These are phyloP conservation scores for Actinomortierella ambigua DNA, from an alignment of 371 early-diverging fungal genomes.

Conservation along the genomic window DNA sequence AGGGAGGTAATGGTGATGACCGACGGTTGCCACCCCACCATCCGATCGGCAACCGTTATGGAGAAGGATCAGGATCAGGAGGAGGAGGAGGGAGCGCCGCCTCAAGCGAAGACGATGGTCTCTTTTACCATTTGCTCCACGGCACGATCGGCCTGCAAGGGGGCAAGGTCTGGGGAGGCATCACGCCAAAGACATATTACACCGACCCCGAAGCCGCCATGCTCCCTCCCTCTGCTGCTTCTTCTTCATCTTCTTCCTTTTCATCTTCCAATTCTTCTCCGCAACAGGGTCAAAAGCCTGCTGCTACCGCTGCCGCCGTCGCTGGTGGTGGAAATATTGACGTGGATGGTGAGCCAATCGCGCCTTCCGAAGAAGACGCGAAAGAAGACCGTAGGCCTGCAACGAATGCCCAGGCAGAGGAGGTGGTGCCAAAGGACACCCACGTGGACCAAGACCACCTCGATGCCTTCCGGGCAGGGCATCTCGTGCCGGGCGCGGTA, in stretches of 20 bases:
- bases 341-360: constrained; percentile 7
- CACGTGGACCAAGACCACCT: too few species aligned
- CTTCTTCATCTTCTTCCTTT: too few species aligned
- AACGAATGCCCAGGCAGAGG: too few species aligned
- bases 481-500: too few species aligned
- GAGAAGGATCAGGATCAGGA: constrained; percentile 10
- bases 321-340: constrained; percentile 18
- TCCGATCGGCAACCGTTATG: not conserved
- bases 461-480: too few species aligned
- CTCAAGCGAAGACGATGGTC: constrained; percentile 21
- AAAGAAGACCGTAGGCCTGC: too few species aligned
- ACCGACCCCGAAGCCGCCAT: not conserved
- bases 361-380: not conserved
- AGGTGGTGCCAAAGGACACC: too few species aligned
- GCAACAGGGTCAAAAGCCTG: too few species aligned
- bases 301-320: not conserved
- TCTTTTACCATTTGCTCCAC: not conserved
- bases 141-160: constrained; percentile 20
- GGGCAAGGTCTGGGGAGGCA: constrained; percentile 38
- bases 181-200: constrained; percentile 27
- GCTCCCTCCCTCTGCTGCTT: too few species aligned
- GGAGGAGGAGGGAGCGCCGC: constrained; percentile 20
- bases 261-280: too few species aligned
- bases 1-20: not conserved
- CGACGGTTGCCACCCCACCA: too few species aligned